Evolutionary conservation across 768 basidiomycete species (phyloP).

Genomic region (Candolleomyces aberdarensis): DNA sequence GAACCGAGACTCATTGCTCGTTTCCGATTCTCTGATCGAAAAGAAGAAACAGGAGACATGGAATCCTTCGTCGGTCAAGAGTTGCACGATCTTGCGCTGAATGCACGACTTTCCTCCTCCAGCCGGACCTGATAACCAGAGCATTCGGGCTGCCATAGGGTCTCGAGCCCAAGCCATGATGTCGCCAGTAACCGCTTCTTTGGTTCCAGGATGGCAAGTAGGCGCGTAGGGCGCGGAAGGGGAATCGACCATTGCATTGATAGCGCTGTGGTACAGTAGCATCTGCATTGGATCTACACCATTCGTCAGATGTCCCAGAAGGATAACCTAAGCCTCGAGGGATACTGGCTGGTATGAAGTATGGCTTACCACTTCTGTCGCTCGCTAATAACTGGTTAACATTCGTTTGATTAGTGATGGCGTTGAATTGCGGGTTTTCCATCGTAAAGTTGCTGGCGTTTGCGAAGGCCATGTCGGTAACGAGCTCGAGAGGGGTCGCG

Average conservation of each 20-base stretch:
- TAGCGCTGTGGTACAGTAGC: not conserved
- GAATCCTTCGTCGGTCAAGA: not conserved
- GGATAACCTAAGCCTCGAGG: not conserved
- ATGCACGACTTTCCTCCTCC: not conserved
- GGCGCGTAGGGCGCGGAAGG: not conserved
- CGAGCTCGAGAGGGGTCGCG: too few species aligned
- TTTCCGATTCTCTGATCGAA: not conserved
- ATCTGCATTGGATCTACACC: not conserved
- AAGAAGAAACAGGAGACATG: not conserved
- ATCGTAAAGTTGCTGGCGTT: not conserved
- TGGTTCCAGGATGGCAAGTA: not conserved
- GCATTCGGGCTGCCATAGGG: not conserved
- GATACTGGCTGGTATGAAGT: not conserved
- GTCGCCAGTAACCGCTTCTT: not conserved
- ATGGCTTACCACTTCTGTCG: not conserved
- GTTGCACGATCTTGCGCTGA: not conserved
- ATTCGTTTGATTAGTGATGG: not conserved
- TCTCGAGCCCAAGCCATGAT: not conserved
- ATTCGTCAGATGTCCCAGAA: not conserved
- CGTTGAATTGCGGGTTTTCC: not conserved
- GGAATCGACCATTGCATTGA: not conserved
- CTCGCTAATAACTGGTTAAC: not conserved
- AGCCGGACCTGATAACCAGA: not conserved
- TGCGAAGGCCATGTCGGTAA: not conserved
- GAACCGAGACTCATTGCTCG: not conserved